Conservation (phyloP, 23 red algal genomes). For the Cyanidiococcus yangmingshanensis region DNA sequence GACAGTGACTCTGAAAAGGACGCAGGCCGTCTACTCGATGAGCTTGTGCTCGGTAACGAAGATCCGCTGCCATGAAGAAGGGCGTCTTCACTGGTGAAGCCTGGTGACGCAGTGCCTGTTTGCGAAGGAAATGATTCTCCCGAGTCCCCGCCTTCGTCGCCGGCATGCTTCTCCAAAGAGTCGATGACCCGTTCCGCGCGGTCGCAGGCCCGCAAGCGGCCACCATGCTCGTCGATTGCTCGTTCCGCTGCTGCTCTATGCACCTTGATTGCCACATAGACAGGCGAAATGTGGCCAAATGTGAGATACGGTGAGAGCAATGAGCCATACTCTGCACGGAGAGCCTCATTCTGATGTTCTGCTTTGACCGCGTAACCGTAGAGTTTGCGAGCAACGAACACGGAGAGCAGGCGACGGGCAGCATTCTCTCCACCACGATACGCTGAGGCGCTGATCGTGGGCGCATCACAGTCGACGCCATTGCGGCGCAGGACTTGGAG, state of each 20-base stretch:
- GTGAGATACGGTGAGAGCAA: constrained; percentile 20
- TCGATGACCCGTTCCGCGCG: constrained; percentile 6
- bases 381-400: constrained; percentile 24
- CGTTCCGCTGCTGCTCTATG: constrained; percentile 1
- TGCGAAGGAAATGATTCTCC: constrained; percentile 11
- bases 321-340: constrained; percentile 16
- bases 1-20: background rate
- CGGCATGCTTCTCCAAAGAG: background rate
- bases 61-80: background rate
- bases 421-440: constrained; percentile 8
- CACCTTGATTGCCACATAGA: constrained; percentile 16
- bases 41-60: background rate
- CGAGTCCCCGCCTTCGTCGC: background rate
- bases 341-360: constrained; percentile 9
- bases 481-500: background rate
- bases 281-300: constrained; percentile 13
- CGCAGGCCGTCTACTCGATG: background rate
- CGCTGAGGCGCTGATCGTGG: background rate
- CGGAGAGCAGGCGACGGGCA: constrained; percentile 12
- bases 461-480: constrained; percentile 18
- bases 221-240: background rate
- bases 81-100: background rate
- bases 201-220: background rate
- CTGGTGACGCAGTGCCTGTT: background rate
- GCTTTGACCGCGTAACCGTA: constrained; percentile 2